phyloP scores from a whole-genome alignment of 345 rosid genomes.

The Citrus australasica region DNA sequence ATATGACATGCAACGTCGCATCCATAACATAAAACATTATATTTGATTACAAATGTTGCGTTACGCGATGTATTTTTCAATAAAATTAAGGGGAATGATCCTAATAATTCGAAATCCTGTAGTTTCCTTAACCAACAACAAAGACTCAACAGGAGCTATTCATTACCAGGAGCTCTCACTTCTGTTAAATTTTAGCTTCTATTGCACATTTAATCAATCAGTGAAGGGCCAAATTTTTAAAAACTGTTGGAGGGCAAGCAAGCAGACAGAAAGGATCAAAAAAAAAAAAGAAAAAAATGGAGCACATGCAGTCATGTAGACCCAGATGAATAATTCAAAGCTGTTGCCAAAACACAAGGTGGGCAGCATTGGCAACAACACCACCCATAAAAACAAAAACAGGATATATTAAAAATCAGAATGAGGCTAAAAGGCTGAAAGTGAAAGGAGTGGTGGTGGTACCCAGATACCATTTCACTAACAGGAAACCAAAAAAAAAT shows the following conservation, averaged over 20 bases:
- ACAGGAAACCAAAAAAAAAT: not conserved
- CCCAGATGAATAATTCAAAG: conserved; percentile 15
- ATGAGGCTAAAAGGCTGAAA: conserved; percentile 30
- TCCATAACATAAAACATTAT: not conserved
- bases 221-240: not conserved
- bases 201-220: not conserved
- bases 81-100: not conserved
- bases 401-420: conserved; percentile 3
- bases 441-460: conserved; percentile 34
- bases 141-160: not conserved
- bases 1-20: not conserved
- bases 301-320: conserved; percentile 25
- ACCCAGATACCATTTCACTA: conserved; percentile 33
- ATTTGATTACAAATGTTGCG: not conserved
- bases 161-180: not conserved
- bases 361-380: not conserved
- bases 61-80: not conserved
- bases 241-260: not conserved
- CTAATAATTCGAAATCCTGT: not conserved
- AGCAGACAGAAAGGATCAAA: not conserved
- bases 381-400: conserved; percentile 6
- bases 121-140: conserved; percentile 21
- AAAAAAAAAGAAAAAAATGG: not conserved
- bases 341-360: conserved; percentile 1
- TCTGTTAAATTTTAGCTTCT: not conserved